Percentiles rank a stretch among this genome's conserved stretches.
phyloP scores from a whole-genome alignment of 371 early-diverging fungal genomes.

The Mortierella sp. region DNA sequence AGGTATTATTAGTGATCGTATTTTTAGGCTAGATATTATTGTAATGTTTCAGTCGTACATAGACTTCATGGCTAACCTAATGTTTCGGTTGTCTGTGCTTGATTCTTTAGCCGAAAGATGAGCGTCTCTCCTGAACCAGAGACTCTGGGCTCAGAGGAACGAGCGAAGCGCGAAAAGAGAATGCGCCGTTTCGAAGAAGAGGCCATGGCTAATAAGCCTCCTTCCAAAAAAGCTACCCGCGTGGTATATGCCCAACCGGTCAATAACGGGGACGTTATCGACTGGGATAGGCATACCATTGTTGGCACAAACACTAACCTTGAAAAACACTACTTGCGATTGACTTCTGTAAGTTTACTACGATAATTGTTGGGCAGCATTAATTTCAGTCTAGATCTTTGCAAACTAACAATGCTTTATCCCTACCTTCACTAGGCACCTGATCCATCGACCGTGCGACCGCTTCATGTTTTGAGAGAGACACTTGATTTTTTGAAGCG shows the following conservation, averaged over 20 bases:
- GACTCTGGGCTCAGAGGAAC: conserved; percentile 59
- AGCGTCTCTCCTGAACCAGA: conserved; percentile 49
- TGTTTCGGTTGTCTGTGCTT: neutral
- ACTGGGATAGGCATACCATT: conserved; percentile 86
- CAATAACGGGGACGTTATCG: conserved; percentile 69
- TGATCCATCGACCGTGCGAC: conserved; percentile 91
- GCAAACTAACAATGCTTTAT: neutral
- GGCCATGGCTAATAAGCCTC: conserved; percentile 6
- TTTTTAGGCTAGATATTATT: no score
- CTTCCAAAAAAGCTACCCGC: conserved; percentile 18
- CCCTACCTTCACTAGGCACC: conserved; percentile 74
- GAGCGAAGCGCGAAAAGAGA: conserved; percentile 29
- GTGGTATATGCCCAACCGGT: conserved; percentile 30
- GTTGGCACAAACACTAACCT: conserved; percentile 88
- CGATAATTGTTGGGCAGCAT: neutral
- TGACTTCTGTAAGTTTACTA: conserved; percentile 77
- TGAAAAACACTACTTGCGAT: conserved; percentile 91
- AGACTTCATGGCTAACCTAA: neutral
- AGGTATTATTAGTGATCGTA: neutral
- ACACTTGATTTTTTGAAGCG: conserved; percentile 79
- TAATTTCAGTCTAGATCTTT: neutral
- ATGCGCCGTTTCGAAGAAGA: conserved; percentile 35
- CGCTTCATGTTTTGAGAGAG: conserved; percentile 78
- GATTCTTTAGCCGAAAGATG: conserved; percentile 1
- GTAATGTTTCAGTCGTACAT: neutral